These are phyloP conservation scores for Tardiomyces depauwii DNA, from an alignment of 1,139 yeast species.

Conservation along the genomic window DNA sequence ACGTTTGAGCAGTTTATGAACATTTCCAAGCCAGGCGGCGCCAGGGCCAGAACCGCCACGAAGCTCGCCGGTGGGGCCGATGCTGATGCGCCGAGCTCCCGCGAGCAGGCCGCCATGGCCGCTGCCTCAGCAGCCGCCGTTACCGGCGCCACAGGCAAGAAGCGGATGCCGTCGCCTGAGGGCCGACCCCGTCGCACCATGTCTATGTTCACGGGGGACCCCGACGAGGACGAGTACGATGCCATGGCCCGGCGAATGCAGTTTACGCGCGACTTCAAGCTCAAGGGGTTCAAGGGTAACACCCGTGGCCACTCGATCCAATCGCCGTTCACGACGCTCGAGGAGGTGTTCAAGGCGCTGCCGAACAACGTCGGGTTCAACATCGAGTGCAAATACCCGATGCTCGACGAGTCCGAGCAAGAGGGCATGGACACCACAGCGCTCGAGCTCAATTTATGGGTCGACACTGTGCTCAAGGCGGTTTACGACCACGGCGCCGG, in stretches of 20 bases:
- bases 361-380: slow-evolving; percentile 86
- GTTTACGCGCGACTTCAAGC: slow-evolving; percentile 78
- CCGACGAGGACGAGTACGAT: slow-evolving; percentile 18
- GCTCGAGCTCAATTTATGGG: slow-evolving; percentile 76
- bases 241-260: slow-evolving; percentile 57
- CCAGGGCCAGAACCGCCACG: background rate
- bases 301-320: slow-evolving; percentile 85
- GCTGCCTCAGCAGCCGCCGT: background rate
- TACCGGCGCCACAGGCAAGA: background rate
- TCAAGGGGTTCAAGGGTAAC: slow-evolving; percentile 83
- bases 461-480: slow-evolving; percentile 61
- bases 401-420: slow-evolving; percentile 83
- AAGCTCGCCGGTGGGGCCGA: too few relatives aligned
- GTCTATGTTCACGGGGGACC: slow-evolving; percentile 14
- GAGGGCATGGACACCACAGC: slow-evolving; percentile 86
- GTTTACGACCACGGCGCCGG: slow-evolving; percentile 74
- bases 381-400: slow-evolving; percentile 90
- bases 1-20: slow-evolving; percentile 83
- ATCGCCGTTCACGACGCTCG: slow-evolving; percentile 80
- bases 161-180: background rate
- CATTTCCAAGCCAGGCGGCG: slow-evolving; percentile 25
- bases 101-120: background rate
- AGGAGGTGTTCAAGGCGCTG: slow-evolving; percentile 69
- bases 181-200: slow-evolving; percentile 14
- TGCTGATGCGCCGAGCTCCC: background rate